Evolutionary conservation across 805 yeast species (phyloP), one percentile per base, ranked within the genome.

Genomic region (Yamadazyma sp.): DNA sequence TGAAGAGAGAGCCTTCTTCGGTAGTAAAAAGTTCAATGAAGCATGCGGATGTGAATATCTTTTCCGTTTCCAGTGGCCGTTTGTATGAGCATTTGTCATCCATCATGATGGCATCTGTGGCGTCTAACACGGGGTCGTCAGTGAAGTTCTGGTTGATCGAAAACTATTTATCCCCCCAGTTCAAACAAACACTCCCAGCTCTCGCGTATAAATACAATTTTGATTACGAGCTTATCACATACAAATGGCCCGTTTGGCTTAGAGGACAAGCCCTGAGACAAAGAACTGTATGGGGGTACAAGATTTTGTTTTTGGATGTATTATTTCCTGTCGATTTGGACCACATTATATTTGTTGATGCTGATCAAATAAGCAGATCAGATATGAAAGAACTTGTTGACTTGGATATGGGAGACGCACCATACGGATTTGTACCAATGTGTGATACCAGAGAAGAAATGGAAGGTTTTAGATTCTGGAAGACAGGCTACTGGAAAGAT

Each of bases 181-280:
- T 90, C 52, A 80, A 75, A 53, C 53, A 62, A 19, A 73, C 78
- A 33, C 53, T 87, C n/a, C 84, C 87, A 0, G 46, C 52, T 11
- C 52, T 87, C 38, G 81, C 95, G 0, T 57, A 64, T 12, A 54
- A 73, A 37, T 77, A 75, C 52, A 77, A 78, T 1, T 84, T 86
- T 52, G 73, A 82, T 33, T 85, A 81, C 52, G 91, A 88, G 50
- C 60, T 88, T 30, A 69, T 93, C n/a, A 77, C 84, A 1, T 91
- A 85, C 58, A 82, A 84, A 45, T 91, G 99, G 99, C 99, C 99
- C 10, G 58, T 68, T 7, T 91, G 97, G 95, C 66, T 91, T 14
- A 73, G 90, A 34, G 72, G 73, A 3, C 98, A 91, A 60, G 59
- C 82, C 24, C 91, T 84, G 47, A 78, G 78, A 51, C 89, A 82